Percentiles rank a stretch among this genome's conserved stretches.
These are phyloP conservation scores for Juglanconis juglandina DNA, from an alignment of 2,329 filamentous ascomycete genomes.

Conservation along the genomic window DNA sequence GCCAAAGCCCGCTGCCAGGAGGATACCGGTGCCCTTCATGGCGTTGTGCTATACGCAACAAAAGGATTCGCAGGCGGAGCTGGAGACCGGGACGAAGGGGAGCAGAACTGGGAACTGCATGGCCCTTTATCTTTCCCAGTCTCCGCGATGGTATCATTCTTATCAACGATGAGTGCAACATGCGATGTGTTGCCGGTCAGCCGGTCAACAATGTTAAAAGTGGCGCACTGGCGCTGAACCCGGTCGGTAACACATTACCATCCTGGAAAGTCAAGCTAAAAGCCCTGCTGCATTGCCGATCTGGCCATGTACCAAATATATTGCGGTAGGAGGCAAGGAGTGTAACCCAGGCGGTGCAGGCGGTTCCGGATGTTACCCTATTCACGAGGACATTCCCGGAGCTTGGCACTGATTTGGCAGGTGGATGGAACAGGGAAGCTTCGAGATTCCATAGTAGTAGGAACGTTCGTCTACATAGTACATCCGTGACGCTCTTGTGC, in stretches of 20 bases:
- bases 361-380: neutral
- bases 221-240: neutral
- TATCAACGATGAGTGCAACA: neutral
- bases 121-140: neutral
- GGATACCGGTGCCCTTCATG: constrained; percentile 11
- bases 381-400: neutral
- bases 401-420: neutral
- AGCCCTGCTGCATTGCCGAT: neutral
- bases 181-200: neutral
- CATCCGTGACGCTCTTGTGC: no score
- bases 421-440: neutral
- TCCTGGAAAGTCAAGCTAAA: neutral
- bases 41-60: neutral
- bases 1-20: constrained; percentile 8
- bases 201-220: neutral
- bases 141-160: neutral
- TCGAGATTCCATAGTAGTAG: neutral
- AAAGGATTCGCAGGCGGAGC: neutral
- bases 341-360: neutral
- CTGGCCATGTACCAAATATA: neutral
- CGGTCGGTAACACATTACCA: neutral
- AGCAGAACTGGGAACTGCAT: neutral
- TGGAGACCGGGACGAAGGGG: neutral
- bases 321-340: neutral
- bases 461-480: neutral